Evolutionary conservation across 2,329 filamentous ascomycete genomes (phyloP).

Genomic region (Alternaria sp.): DNA sequence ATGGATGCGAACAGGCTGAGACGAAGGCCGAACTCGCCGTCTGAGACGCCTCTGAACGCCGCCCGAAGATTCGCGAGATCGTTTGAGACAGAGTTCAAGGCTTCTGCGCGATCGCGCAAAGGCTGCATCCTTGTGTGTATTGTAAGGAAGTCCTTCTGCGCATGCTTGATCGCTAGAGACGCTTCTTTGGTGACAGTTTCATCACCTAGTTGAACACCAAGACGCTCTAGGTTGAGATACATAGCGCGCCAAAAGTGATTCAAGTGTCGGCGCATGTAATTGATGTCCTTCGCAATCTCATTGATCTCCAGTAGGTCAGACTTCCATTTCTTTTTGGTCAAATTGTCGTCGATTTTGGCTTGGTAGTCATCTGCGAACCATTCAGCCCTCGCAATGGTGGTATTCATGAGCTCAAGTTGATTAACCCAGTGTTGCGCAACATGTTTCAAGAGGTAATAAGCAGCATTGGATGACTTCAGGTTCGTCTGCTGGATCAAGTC

Average conservation of each 20-base stretch:
- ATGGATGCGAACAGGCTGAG: not conserved
- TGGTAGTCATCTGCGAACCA: slow-evolving; percentile 28
- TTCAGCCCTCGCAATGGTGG: slow-evolving; percentile 4
- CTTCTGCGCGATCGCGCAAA: slow-evolving; percentile 20
- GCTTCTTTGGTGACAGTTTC: too few relatives aligned
- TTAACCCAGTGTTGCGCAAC: slow-evolving; percentile 6
- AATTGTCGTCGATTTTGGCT: slow-evolving; percentile 14
- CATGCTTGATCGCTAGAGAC: too few relatives aligned
- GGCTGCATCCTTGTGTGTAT: slow-evolving; percentile 19
- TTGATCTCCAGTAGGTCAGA: slow-evolving; percentile 17
- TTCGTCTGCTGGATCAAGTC: not conserved
- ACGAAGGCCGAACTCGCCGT: slow-evolving; percentile 23
- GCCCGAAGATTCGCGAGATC: slow-evolving; percentile 24
- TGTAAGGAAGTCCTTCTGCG: slow-evolving; percentile 19
- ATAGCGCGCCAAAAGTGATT: slow-evolving; percentile 23
- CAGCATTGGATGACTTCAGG: not conserved
- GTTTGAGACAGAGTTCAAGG: slow-evolving; percentile 19
- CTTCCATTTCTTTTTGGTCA: slow-evolving; percentile 17
- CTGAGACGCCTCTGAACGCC: slow-evolving; percentile 23
- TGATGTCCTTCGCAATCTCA: slow-evolving; percentile 21
- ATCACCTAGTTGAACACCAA: not conserved
- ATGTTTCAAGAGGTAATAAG: slow-evolving; percentile 1
- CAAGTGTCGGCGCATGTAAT: slow-evolving; percentile 24
- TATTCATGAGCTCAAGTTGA: slow-evolving; percentile 4
- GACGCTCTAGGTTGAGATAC: slow-evolving; percentile 20